Base-by-base conservation (phyloP, 768 basidiomycete genomes). In the Suillus occidentalis region DNA sequence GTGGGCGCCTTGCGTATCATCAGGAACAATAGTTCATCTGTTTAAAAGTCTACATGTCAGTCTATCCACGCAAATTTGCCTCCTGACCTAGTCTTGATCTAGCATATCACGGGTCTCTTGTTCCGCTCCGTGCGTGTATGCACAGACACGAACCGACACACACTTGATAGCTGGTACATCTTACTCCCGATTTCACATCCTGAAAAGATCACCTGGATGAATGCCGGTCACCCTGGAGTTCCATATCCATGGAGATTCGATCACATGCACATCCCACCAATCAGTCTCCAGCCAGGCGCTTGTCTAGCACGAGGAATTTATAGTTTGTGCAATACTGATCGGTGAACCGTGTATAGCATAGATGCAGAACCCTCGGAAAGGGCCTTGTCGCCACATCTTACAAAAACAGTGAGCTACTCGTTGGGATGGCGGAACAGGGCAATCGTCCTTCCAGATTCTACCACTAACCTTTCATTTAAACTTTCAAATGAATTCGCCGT, bases 11-110 rank as follows among this genome's bases (percentile, higher is more conserved):
- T 67, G 49, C 65, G 68, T 55, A 69, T 69, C 63, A 8, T 28
- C 71, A 71, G 2, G 68, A 65, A 60, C 69, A 70, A 55, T 65
- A 57, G 57, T 72, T 69, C 6, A 65, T 65, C 18, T 22, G 18
- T 40, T 3, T 39, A 40, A 42, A 42, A 18, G 12, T 40, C 3
- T 20, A 10, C 56, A 37, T 16, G 31, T 34, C 31, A 55, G 52
- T 53, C 5, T n/a, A 25, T 57, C 36, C 22, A 22, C 37, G 14
- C 37, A 37, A 16, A 40, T 58, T 39, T 10, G 22, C 22, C 56
- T 25, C 25, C 37, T 39, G 37, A 25, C 56, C 56, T 58, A 28
- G 39, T 42, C 57, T 40, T 25, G 16, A 40, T 59, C 25, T 39
- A 59, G 39, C 40, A 20, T 40, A 59, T 28, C 25, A 28, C 39